Evolutionary conservation across 2,329 filamentous ascomycete genomes (phyloP).

Genomic region (Penicillium sp.): DNA sequence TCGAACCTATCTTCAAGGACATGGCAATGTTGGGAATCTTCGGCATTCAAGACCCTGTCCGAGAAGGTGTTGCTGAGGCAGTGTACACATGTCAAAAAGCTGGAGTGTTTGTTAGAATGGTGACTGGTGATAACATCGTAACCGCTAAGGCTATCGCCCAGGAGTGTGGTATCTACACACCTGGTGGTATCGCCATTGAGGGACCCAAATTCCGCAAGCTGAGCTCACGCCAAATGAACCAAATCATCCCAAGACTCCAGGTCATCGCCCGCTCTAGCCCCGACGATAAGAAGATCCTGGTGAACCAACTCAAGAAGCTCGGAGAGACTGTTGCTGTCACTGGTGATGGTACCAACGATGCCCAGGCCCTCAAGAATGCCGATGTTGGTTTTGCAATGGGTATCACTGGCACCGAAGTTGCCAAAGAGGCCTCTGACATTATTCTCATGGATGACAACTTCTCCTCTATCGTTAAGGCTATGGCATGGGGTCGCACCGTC

Average conservation of each 20-base stretch:
- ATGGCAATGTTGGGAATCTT: slow-evolving; percentile 70
- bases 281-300: slow-evolving; percentile 72
- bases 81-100: slow-evolving; percentile 71
- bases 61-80: slow-evolving; percentile 70
- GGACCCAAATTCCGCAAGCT: slow-evolving; percentile 75
- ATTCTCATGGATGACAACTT: slow-evolving; percentile 89
- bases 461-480: slow-evolving; percentile 77
- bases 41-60: slow-evolving; percentile 78
- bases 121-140: slow-evolving; percentile 77
- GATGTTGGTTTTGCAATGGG: slow-evolving; percentile 87
- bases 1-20: slow-evolving; percentile 65
- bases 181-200: slow-evolving; percentile 70
- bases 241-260: slow-evolving; percentile 66
- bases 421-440: slow-evolving; percentile 80
- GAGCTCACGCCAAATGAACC: slow-evolving; percentile 61
- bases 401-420: slow-evolving; percentile 77
- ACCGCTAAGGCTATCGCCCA: slow-evolving; percentile 76
- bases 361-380: slow-evolving; percentile 74
- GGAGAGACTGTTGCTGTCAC: slow-evolving; percentile 79
- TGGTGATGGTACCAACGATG: slow-evolving; percentile 81
- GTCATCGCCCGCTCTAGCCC: slow-evolving; percentile 72
- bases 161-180: slow-evolving; percentile 72
- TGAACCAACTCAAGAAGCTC: slow-evolving; percentile 67
- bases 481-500: slow-evolving; percentile 76
- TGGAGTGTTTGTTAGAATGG: slow-evolving; percentile 79